Evolutionary conservation across 2,329 filamentous ascomycete genomes (phyloP), one percentile per base, ranked within the genome.

Genomic region (Sporothrix luriei): DNA sequence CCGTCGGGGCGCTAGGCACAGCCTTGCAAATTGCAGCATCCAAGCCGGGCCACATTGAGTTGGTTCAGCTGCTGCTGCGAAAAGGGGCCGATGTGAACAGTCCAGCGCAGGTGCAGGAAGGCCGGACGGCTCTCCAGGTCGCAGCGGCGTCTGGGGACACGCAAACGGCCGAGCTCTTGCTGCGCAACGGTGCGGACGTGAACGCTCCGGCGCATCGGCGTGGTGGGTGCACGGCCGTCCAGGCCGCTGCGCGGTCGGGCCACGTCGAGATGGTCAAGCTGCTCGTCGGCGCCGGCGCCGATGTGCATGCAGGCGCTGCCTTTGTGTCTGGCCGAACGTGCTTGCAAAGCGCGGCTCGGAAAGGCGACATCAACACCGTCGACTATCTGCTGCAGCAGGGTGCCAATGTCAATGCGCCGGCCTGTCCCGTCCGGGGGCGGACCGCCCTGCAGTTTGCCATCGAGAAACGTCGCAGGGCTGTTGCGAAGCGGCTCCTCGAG

Each of bases 11-110:
- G 9, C 7, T 11, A 19, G 55, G 55, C 55, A 59, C 55, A 16
- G 55, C 55, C 21, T 19, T 59, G 26, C 55, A 59, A 59, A n/a
- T 59, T 38, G 55, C 55, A 59, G 55, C 55, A 40, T 59, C 55
- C 21, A 9, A 21, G 21, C 55, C 16, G 14, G 29, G 19, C 13
- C 16, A 29, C n/a, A 21, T 40, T 16, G 21, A 59, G 33, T n/a
- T 59, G 33, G 55, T 59, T 19, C 55, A 59, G n/a, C 55, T 59
- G 26, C 55, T 59, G 26, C n/a, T 59, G 7, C 14, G 29, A 19
- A 40, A 59, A 1, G 55, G 55, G 7, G 55, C 55, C 29, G 33
- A 59, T 40, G 33, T 59, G 55, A 59, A 59, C 40, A 19, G 55
- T 59, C 55, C 55, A 2, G 55, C 29, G 19, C 29, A 40, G 16